Conservation (phyloP, 2,329 filamentous ascomycete genomes). For the Trichophyton mentagrophytes region DNA sequence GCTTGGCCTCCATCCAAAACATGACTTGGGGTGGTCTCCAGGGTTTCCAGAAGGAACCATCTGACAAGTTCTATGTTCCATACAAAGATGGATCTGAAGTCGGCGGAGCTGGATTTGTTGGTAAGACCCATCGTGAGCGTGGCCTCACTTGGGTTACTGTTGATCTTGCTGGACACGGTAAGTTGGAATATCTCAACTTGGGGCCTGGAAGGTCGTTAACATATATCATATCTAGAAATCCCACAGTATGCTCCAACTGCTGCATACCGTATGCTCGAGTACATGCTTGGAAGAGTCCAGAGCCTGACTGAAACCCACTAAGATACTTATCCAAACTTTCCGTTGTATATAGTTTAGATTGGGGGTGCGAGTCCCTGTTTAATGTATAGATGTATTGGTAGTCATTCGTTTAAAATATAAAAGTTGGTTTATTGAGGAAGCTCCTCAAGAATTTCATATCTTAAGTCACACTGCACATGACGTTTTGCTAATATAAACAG, state of each 20-base stretch:
- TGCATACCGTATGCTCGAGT: constrained; percentile 56
- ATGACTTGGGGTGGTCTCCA: constrained; percentile 64
- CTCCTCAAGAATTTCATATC: too few species aligned
- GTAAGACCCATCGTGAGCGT: constrained; percentile 58
- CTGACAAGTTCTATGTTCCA: constrained; percentile 56
- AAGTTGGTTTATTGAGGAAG: background rate
- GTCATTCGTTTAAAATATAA: background rate
- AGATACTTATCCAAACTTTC: background rate
- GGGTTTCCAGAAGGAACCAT: constrained; percentile 53
- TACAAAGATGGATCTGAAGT: constrained; percentile 36
- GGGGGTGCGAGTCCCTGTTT: background rate
- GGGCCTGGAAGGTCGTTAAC: background rate
- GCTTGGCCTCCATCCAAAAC: constrained; percentile 61
- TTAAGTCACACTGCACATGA: too few species aligned
- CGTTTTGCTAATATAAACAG: too few species aligned
- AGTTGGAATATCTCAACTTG: background rate
- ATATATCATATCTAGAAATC: constrained; percentile 15
- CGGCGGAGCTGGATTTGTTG: constrained; percentile 54
- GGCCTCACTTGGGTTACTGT: constrained; percentile 60
- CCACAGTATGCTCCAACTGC: constrained; percentile 31
- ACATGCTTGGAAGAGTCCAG: constrained; percentile 53
- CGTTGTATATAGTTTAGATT: background rate
- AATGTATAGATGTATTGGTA: background rate
- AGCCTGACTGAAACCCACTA: background rate
- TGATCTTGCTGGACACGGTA: constrained; percentile 47